These are phyloP conservation scores for Solanum okadae DNA, from an alignment of 257 asterid species.

Conservation along the genomic window DNA sequence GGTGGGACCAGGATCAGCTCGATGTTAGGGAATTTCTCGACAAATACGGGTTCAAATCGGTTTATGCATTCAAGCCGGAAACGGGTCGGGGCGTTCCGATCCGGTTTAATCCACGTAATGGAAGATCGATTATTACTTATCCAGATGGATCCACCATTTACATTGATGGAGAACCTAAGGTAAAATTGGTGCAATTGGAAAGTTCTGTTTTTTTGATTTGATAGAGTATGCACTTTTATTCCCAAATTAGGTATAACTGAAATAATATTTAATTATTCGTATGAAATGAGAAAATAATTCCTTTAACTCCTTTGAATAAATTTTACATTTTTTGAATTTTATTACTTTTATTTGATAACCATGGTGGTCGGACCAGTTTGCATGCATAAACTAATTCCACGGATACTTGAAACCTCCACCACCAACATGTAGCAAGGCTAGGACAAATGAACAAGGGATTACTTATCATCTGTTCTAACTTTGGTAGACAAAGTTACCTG, in stretches of 20 bases:
- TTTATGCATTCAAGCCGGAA: constrained; percentile 1
- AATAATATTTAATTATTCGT: no score
- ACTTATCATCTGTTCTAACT: neutral
- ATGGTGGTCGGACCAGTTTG: neutral
- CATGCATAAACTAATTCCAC: neutral
- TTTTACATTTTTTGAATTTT: no score
- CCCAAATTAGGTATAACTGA: no score
- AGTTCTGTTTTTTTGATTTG: neutral
- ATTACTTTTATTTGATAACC: no score
- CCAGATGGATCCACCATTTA: neutral
- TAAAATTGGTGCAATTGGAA: neutral
- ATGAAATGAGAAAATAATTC: no score
- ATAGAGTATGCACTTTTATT: neutral
- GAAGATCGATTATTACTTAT: constrained; percentile 3
- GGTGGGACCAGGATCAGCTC: constrained; percentile 11
- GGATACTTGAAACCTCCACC: no score
- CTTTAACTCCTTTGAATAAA: no score
- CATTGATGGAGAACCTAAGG: constrained; percentile 13
- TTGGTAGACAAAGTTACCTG: neutral
- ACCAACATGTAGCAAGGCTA: no score
- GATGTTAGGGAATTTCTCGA: constrained; percentile 1
- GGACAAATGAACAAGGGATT: no score
- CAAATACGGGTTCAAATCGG: constrained; percentile 8
- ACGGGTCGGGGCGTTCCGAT: constrained; percentile 11
- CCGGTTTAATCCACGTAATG: constrained; percentile 4